A percentile compares a stretch with the other conserved stretches of the same genome.
Evolutionary conservation across 2,329 filamentous ascomycete species (phyloP).

Genomic region (Neospermospora avenae): DNA sequence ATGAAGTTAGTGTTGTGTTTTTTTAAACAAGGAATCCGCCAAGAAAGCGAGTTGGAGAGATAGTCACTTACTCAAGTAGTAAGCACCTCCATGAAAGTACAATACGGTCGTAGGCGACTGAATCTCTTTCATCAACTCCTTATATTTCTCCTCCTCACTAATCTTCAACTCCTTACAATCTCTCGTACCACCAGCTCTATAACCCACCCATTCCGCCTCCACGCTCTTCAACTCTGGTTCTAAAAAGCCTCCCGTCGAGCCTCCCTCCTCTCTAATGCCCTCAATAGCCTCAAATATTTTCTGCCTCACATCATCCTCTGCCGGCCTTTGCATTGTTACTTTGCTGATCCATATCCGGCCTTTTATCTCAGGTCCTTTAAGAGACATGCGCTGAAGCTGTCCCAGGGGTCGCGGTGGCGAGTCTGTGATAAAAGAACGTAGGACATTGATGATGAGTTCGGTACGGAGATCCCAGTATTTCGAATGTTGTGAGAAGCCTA

Average conservation of each 20-base stretch:
- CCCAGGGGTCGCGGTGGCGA: conserved; percentile 43
- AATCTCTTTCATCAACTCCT: conserved; percentile 64
- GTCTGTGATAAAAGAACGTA: conserved; percentile 60
- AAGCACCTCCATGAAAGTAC: conserved; percentile 75
- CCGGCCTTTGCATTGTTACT: conserved; percentile 59
- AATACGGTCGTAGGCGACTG: conserved; percentile 61
- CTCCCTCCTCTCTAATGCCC: conserved; percentile 42
- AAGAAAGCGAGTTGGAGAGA: background rate
- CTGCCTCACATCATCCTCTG: conserved; percentile 52
- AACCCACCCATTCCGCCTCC: conserved; percentile 75
- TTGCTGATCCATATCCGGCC: conserved; percentile 80
- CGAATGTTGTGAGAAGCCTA: conserved; percentile 66
- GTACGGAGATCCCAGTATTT: conserved; percentile 77
- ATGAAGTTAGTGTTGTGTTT: background rate
- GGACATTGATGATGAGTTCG: conserved; percentile 65
- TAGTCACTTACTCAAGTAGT: conserved; percentile 49
- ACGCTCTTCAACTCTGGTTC: conserved; percentile 54
- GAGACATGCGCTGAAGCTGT: conserved; percentile 59
- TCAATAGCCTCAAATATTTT: conserved; percentile 57
- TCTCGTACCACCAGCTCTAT: conserved; percentile 51
- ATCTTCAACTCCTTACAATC: conserved; percentile 52
- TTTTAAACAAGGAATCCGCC: background rate
- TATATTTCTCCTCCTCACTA: conserved; percentile 62
- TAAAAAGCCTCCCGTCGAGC: conserved; percentile 36
- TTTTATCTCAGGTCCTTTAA: conserved; percentile 65